phyloP scores from a whole-genome alignment of 306 rosid genomes.

The Carpinus viminea region DNA sequence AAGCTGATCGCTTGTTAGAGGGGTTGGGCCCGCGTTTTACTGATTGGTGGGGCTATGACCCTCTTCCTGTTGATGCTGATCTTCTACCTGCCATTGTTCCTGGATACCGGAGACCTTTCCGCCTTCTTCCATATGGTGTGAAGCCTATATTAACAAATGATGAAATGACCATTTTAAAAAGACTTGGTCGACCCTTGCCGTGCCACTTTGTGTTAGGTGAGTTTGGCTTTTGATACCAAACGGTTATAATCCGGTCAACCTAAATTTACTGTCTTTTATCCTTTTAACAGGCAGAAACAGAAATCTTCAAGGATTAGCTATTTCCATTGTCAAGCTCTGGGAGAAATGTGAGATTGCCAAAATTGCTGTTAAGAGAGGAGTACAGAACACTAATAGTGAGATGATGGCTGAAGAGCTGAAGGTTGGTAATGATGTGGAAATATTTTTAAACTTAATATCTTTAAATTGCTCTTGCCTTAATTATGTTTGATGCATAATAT shows the following conservation, averaged over 20 bases:
- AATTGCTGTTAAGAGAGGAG: slow-evolving; percentile 91
- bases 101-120: slow-evolving; percentile 85
- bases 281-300: slow-evolving; percentile 65
- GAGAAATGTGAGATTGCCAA: slow-evolving; percentile 92
- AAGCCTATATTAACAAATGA: slow-evolving; percentile 78
- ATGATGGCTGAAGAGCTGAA: slow-evolving; percentile 89
- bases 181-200: slow-evolving; percentile 80
- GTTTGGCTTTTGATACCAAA: slow-evolving; percentile 28
- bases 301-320: slow-evolving; percentile 86
- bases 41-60: slow-evolving; percentile 99
- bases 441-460: slow-evolving; percentile 1
- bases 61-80: slow-evolving; percentile 90
- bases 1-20: slow-evolving; percentile 68
- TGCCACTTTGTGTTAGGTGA: slow-evolving; percentile 90
- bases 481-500: background rate
- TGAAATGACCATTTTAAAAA: slow-evolving; percentile 83
- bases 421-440: slow-evolving; percentile 40
- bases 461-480: background rate
- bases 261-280: slow-evolving; percentile 22
- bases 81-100: slow-evolving; percentile 74
- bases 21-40: slow-evolving; percentile 88
- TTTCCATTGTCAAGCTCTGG: slow-evolving; percentile 83
- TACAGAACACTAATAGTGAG: slow-evolving; percentile 75
- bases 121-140: slow-evolving; percentile 95
- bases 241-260: slow-evolving; percentile 25